phyloP scores from a whole-genome alignment of 768 basidiomycete genomes.

The Dioszegia hungarica region DNA sequence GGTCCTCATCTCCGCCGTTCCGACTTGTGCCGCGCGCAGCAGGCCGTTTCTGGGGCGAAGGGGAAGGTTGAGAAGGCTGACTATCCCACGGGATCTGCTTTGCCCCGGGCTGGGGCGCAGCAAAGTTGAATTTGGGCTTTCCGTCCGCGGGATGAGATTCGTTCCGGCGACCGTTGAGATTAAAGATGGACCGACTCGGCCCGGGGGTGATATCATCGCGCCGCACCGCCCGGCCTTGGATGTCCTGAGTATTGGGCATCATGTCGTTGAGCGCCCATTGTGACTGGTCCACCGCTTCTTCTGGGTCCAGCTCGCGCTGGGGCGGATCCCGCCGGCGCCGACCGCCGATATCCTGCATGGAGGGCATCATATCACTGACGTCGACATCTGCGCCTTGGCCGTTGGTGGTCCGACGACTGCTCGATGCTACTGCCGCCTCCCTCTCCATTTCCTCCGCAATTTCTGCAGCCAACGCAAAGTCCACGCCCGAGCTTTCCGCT shows the following conservation, averaged over 20 bases:
- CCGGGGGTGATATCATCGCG: background rate
- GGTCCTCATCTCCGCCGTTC: background rate
- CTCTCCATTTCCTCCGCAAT: no score
- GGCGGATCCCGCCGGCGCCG: background rate
- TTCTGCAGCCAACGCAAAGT: no score
- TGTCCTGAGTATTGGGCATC: background rate
- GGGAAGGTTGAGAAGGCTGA: no score
- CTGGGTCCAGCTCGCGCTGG: background rate
- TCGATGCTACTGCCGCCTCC: no score
- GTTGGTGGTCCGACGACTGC: no score
- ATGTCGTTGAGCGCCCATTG: background rate
- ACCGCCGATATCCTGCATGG: background rate
- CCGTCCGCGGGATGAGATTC: no score
- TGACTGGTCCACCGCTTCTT: background rate
- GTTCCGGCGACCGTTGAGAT: slow-evolving; percentile 23
- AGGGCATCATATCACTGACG: background rate
- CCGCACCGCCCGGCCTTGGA: background rate
- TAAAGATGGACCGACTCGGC: slow-evolving; percentile 11
- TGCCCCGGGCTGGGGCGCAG: no score
- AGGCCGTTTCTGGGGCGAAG: background rate
- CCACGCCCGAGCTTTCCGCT: no score
- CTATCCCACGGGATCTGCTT: no score
- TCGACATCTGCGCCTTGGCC: no score
- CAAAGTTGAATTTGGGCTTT: no score
- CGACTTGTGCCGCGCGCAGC: background rate